Percentiles rank a stretch among this genome's conserved stretches.
Conservation (phyloP, 1,139 yeast genomes). For the Geotrichum carabidarum region DNA sequence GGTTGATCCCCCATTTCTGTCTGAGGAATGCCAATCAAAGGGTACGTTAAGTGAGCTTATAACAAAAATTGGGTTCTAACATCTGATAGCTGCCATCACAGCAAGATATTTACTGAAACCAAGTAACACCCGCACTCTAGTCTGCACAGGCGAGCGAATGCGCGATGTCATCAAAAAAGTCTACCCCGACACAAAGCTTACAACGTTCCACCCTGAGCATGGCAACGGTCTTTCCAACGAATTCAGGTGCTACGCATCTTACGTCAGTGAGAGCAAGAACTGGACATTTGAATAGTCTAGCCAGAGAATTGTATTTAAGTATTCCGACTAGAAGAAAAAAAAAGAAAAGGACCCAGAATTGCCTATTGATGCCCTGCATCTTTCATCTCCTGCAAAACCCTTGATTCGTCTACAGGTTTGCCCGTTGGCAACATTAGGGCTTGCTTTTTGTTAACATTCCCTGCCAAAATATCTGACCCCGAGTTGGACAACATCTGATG, state of each 20-base stretch:
- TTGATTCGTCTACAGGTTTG: not conserved
- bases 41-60: conserved; percentile 25
- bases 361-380: no score
- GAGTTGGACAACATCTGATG: not conserved
- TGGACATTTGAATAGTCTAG: conserved; percentile 42
- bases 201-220: conserved; percentile 72
- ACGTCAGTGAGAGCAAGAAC: conserved; percentile 46
- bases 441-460: not conserved
- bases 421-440: not conserved
- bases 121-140: conserved; percentile 41
- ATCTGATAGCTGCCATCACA: conserved; percentile 48
- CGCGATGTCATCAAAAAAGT: conserved; percentile 50
- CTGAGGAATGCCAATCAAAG: conserved; percentile 72
- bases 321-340: not conserved
- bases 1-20: conserved; percentile 85
- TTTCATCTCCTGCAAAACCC: no score
- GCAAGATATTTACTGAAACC: conserved; percentile 54
- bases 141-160: conserved; percentile 91
- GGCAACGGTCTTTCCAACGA: conserved; percentile 83
- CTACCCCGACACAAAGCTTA: conserved; percentile 61
- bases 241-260: conserved; percentile 77
- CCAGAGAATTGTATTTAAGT: not conserved
- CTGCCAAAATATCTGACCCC: not conserved
- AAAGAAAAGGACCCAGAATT: not conserved
- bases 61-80: not conserved